Evolutionary conservation across 2,329 filamentous ascomycete genomes (phyloP).

Genomic region (Cladosporium oxysporum): DNA sequence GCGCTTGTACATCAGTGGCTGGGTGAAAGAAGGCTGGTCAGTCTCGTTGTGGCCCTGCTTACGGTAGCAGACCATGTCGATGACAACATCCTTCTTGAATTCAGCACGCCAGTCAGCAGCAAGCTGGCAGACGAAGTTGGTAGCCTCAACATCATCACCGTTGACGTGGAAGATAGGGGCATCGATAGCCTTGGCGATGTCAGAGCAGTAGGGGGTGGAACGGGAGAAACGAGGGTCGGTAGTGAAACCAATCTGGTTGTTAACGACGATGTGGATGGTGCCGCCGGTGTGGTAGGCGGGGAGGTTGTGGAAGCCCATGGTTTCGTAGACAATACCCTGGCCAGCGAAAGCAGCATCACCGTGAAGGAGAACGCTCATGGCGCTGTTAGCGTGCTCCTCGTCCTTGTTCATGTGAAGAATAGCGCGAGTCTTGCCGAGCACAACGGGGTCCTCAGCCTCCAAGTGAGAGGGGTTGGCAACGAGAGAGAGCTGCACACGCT

Average conservation of each 20-base stretch:
- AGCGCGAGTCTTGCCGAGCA: slow-evolving; percentile 93
- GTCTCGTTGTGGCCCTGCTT: slow-evolving; percentile 99
- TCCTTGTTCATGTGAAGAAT: slow-evolving; percentile 99
- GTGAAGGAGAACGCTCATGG: slow-evolving; percentile 94
- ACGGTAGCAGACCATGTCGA: slow-evolving; percentile 98
- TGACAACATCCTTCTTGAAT: slow-evolving; percentile 97
- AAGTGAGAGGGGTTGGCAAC: slow-evolving; percentile 98
- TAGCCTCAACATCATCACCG: slow-evolving; percentile 94
- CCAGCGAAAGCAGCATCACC: slow-evolving; percentile 96
- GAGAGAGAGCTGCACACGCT: slow-evolving; percentile 97
- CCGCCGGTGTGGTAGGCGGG: slow-evolving; percentile 96
- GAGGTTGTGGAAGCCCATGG: slow-evolving; percentile 93
- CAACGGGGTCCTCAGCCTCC: slow-evolving; percentile 96
- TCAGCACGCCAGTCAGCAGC: slow-evolving; percentile 97
- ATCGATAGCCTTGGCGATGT: slow-evolving; percentile 98
- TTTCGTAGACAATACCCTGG: slow-evolving; percentile 97
- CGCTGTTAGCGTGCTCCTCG: slow-evolving; percentile 81
- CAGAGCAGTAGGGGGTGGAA: slow-evolving; percentile 97
- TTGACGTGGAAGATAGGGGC: slow-evolving; percentile 99
- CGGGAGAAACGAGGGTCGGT: slow-evolving; percentile 96
- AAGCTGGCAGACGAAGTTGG: slow-evolving; percentile 97
- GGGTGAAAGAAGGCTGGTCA: slow-evolving; percentile 98
- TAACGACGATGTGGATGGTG: slow-evolving; percentile 94
- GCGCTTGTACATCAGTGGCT: slow-evolving; percentile 99
- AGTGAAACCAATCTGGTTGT: slow-evolving; percentile 99